A percentile compares a stretch with the other conserved stretches of the same genome.
Evolutionary conservation across 768 basidiomycete genomes (phyloP).

Genomic region (Tulasnella sp.): DNA sequence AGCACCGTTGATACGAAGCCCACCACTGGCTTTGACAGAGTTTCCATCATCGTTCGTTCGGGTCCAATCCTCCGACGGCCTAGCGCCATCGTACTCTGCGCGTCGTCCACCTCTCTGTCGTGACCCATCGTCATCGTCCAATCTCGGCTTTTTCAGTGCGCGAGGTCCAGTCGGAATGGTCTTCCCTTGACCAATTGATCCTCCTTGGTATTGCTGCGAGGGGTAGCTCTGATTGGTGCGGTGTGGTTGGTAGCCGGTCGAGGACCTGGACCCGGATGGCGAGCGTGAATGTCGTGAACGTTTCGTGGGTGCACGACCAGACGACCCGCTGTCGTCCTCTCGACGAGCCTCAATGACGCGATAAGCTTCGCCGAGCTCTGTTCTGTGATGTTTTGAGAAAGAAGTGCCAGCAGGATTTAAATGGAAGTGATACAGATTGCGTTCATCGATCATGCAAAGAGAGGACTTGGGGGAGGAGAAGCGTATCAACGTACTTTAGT

Average conservation of each 20-base stretch:
- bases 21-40: background rate
- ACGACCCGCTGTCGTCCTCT: background rate
- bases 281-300: background rate
- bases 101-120: background rate
- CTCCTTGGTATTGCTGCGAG: background rate
- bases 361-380: constrained; percentile 67
- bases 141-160: constrained; percentile 57
- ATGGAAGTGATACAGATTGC: constrained; percentile 15
- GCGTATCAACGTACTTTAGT: constrained; percentile 60
- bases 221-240: background rate
- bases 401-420: constrained; percentile 11
- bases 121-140: background rate
- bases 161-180: constrained; percentile 68
- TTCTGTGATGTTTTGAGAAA: constrained; percentile 34
- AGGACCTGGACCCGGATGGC: constrained; percentile 8
- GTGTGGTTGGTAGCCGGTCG: constrained; percentile 35
- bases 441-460: background rate
- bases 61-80: background rate
- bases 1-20: no score
- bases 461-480: no score
- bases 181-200: constrained; percentile 30
- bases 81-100: background rate
- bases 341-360: background rate
- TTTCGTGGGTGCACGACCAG: background rate
- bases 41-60: background rate